Conservation (phyloP, 2,329 filamentous ascomycete genomes). For the Aspergillus eucalypticola region DNA sequence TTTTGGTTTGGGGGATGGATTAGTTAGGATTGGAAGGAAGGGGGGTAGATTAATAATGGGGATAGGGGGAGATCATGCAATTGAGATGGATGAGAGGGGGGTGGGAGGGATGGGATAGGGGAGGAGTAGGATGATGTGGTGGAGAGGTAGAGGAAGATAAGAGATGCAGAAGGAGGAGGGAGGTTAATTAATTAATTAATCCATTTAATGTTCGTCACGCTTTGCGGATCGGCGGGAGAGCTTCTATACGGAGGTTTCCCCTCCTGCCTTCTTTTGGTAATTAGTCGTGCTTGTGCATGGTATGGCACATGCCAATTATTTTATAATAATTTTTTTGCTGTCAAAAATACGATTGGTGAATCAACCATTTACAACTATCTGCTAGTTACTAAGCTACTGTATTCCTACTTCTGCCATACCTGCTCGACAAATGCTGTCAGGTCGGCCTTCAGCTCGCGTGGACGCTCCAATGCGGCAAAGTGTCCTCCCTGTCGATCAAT, state of each 20-base stretch:
- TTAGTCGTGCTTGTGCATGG: too few species aligned
- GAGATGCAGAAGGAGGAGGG: background rate
- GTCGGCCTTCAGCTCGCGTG: constrained; percentile 46
- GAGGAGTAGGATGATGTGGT: background rate
- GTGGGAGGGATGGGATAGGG: background rate
- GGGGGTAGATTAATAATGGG: background rate
- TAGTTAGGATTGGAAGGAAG: background rate
- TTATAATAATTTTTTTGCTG: background rate
- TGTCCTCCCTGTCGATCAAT: constrained; percentile 49
- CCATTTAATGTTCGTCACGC: too few species aligned
- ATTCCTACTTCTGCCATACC: constrained; percentile 24
- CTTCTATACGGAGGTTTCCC: background rate
- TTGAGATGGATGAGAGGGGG: background rate
- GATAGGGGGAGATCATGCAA: background rate
- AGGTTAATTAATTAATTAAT: too few species aligned
- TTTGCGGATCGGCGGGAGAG: background rate
- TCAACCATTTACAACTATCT: background rate
- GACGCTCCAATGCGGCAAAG: constrained; percentile 52
- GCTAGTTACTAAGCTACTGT: background rate
- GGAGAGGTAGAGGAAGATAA: background rate
- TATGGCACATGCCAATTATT: background rate
- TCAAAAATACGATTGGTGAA: too few species aligned
- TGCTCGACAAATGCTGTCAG: constrained; percentile 40
- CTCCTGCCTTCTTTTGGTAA: background rate
- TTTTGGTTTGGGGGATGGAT: too few species aligned